Conservation (phyloP, 768 basidiomycete genomes). For the Auriscalpium orientale region DNA sequence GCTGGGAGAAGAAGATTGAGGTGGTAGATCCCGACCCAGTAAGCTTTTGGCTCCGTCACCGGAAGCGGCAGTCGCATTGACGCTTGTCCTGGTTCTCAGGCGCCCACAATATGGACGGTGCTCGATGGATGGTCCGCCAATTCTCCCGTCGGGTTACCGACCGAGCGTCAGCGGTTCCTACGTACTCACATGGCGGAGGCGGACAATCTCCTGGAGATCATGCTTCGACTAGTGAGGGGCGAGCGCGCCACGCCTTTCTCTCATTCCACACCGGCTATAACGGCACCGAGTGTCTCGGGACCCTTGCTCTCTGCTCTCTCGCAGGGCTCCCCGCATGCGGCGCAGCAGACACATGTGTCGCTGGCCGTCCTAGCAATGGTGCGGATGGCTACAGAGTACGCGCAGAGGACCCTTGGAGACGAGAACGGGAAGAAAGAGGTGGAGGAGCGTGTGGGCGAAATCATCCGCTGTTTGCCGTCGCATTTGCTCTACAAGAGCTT, state of each 20-base stretch:
- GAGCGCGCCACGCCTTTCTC: slow-evolving; percentile 72
- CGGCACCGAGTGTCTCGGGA: slow-evolving; percentile 57
- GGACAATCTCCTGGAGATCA: slow-evolving; percentile 88
- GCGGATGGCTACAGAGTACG: slow-evolving; percentile 77
- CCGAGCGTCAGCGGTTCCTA: slow-evolving; percentile 81
- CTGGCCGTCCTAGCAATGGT: slow-evolving; percentile 90
- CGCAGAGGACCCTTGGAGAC: slow-evolving; percentile 51
- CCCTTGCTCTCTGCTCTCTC: slow-evolving; percentile 64
- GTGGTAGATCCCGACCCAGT: slow-evolving; percentile 95
- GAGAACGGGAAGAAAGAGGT: slow-evolving; percentile 65
- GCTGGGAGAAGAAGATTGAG: slow-evolving; percentile 91
- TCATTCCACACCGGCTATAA: slow-evolving; percentile 52
- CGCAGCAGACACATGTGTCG: slow-evolving; percentile 91
- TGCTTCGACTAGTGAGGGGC: slow-evolving; percentile 86
- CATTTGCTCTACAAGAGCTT: slow-evolving; percentile 85
- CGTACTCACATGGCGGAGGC: slow-evolving; percentile 80
- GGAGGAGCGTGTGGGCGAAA: slow-evolving; percentile 76
- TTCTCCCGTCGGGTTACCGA: slow-evolving; percentile 66
- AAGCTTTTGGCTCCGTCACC: slow-evolving; percentile 22
- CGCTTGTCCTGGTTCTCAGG: slow-evolving; percentile 36
- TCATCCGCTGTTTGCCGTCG: slow-evolving; percentile 82
- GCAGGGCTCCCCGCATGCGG: slow-evolving; percentile 71
- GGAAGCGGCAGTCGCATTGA: not conserved
- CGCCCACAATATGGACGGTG: slow-evolving; percentile 86
- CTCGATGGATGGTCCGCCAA: slow-evolving; percentile 87